Evolutionary conservation across 495 filamentous ascomycete genomes (phyloP).

Genomic region (Penicillium paradoxum): DNA sequence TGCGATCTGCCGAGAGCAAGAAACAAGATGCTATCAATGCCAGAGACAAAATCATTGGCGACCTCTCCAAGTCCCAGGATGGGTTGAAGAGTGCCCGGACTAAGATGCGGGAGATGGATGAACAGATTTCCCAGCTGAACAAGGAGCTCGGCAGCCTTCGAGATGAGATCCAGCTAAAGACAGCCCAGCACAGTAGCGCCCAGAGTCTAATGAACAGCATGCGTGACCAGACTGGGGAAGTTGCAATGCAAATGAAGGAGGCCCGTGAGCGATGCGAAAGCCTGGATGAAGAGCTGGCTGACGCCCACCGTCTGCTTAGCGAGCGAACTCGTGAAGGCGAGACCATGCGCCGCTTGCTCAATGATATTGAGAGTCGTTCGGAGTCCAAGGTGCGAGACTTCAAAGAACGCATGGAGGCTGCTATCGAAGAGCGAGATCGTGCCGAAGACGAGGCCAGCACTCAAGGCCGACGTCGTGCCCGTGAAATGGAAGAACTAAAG

Average conservation of each 20-base stretch:
- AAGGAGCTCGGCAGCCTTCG: slow-evolving; percentile 61
- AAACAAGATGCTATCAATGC: slow-evolving; percentile 70
- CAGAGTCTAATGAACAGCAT: slow-evolving; percentile 84
- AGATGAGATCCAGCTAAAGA: slow-evolving; percentile 80
- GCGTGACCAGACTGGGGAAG: slow-evolving; percentile 84
- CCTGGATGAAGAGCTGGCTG: slow-evolving; percentile 88
- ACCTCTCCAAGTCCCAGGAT: slow-evolving; percentile 65
- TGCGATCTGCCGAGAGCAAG: slow-evolving; percentile 68
- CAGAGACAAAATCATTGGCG: slow-evolving; percentile 59
- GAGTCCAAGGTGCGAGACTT: slow-evolving; percentile 80
- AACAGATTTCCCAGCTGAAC: slow-evolving; percentile 58
- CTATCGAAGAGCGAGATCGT: slow-evolving; percentile 85
- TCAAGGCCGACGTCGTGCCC: slow-evolving; percentile 64
- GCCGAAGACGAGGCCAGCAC: slow-evolving; percentile 85
- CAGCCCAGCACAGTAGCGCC: slow-evolving; percentile 76
- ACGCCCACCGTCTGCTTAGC: slow-evolving; percentile 79
- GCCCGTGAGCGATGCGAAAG: slow-evolving; percentile 74
- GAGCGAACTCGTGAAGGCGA: slow-evolving; percentile 94
- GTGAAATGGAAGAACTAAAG: slow-evolving; percentile 85
- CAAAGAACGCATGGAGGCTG: slow-evolving; percentile 81
- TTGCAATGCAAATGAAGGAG: slow-evolving; percentile 92
- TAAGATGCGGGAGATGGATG: slow-evolving; percentile 65
- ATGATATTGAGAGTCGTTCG: slow-evolving; percentile 78
- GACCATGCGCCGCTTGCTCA: slow-evolving; percentile 85
- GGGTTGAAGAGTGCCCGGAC: slow-evolving; percentile 59